Conservation (phyloP, 2,329 filamentous ascomycete genomes). For the Talaromyces piceae region DNA sequence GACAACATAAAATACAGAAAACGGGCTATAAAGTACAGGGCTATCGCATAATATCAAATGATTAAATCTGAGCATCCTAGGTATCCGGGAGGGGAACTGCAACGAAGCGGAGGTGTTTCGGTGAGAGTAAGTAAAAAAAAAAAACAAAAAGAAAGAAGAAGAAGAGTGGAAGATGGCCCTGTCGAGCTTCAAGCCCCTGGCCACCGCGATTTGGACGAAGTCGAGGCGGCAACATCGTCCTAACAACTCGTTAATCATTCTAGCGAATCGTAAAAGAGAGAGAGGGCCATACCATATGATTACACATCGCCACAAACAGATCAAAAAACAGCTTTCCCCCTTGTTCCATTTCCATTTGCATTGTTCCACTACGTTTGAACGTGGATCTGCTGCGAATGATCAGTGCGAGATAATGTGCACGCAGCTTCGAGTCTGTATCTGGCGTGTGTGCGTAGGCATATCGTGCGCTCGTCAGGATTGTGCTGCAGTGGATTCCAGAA, state of each 20-base stretch:
- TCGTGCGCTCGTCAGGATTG: slow-evolving; percentile 77
- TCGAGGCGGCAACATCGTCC: slow-evolving; percentile 21
- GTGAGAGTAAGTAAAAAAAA: too few species aligned
- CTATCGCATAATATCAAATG: too few species aligned
- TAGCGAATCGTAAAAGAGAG: slow-evolving; percentile 3
- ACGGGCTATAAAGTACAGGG: too few species aligned
- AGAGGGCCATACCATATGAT: slow-evolving; percentile 64
- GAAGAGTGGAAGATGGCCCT: too few species aligned
- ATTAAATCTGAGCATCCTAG: too few species aligned
- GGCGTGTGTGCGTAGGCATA: slow-evolving; percentile 86
- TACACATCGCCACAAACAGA: slow-evolving; percentile 85
- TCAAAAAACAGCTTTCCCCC: slow-evolving; percentile 89
- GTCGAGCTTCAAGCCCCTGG: too few species aligned
- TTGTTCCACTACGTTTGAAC: slow-evolving; percentile 88
- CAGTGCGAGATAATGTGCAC: slow-evolving; percentile 84
- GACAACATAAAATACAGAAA: too few species aligned
- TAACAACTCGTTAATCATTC: slow-evolving; percentile 7
- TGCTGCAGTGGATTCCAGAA: slow-evolving; percentile 73
- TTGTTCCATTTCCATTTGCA: slow-evolving; percentile 90
- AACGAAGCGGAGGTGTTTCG: too few species aligned
- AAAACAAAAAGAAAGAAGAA: too few species aligned
- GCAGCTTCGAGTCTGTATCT: slow-evolving; percentile 80
- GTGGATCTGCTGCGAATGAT: slow-evolving; percentile 82
- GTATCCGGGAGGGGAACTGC: too few species aligned
- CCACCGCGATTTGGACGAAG: too few species aligned